Evolutionary conservation across 352 stramenopile genomes (phyloP).

Genomic region (Aphanomyces invadans): DNA sequence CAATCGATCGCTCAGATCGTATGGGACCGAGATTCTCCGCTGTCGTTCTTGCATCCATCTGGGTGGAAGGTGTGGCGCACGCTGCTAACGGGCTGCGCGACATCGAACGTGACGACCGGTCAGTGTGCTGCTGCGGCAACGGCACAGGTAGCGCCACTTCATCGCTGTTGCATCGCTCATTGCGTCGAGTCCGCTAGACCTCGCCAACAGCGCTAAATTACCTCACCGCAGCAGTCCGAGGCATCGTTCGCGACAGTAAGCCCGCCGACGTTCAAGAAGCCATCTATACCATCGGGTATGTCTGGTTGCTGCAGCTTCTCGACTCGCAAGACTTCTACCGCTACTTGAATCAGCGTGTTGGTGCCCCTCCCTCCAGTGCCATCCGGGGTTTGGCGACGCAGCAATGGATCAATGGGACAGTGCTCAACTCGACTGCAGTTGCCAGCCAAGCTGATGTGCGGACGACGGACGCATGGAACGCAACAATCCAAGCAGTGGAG

Average conservation of each 20-base stretch:
- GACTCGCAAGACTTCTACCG: conserved; percentile 7
- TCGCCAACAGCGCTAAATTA: background rate
- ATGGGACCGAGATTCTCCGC: conserved; percentile 12
- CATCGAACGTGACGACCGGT: background rate
- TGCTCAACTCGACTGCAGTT: background rate
- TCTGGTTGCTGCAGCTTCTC: conserved; percentile 7
- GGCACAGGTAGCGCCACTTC: background rate
- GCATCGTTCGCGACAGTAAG: background rate
- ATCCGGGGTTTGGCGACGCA: conserved; percentile 10
- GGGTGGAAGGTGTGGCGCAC: conserved; percentile 10
- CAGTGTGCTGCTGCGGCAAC: background rate
- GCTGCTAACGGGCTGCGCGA: background rate
- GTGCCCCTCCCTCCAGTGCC: background rate
- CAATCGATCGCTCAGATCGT: background rate
- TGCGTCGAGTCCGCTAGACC: background rate
- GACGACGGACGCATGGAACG: background rate
- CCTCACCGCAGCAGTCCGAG: background rate
- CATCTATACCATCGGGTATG: conserved; percentile 12
- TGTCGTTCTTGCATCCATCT: conserved; percentile 19
- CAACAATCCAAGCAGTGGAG: background rate
- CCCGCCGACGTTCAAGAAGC: background rate
- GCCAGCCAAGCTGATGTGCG: background rate
- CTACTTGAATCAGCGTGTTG: background rate
- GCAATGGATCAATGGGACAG: conserved; percentile 19
- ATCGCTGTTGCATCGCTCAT: background rate